Conservation (phyloP, 2,329 filamentous ascomycete species). For the Colletotrichum incanum region DNA sequence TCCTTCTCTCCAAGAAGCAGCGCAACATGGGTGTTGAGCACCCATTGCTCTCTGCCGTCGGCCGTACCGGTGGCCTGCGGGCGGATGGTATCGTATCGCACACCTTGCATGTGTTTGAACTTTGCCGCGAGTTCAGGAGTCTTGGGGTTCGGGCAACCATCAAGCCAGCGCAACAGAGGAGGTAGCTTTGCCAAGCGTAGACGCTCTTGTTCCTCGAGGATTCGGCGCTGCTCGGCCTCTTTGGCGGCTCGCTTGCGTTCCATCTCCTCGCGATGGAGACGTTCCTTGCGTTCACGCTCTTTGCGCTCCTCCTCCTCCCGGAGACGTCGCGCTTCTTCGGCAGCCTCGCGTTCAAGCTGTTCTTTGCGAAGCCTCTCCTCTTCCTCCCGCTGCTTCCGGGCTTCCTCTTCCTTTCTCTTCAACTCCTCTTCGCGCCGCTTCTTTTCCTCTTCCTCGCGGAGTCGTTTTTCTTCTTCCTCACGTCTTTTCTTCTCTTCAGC, state of each 20-base stretch:
- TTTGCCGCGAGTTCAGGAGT: conserved; percentile 65
- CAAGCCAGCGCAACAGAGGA: conserved; percentile 74
- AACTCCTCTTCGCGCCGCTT: conserved; percentile 54
- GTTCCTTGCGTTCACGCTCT: conserved; percentile 65
- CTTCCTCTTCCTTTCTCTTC: conserved; percentile 56
- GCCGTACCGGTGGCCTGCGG: conserved; percentile 66
- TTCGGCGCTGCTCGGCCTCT: conserved; percentile 66
- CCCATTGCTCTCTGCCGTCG: conserved; percentile 76
- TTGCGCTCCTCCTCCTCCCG: conserved; percentile 68
- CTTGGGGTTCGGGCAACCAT: conserved; percentile 67
- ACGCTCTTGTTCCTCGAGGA: conserved; percentile 70
- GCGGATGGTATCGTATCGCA: conserved; percentile 76
- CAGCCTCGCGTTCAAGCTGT: conserved; percentile 63
- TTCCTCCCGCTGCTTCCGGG: conserved; percentile 59
- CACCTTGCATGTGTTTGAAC: conserved; percentile 72
- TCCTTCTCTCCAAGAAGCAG: conserved; percentile 77
- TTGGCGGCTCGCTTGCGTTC: conserved; percentile 65
- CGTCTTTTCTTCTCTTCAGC: conserved; percentile 50
- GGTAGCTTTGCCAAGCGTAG: conserved; percentile 70
- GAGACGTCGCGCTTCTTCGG: conserved; percentile 64
- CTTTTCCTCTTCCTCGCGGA: conserved; percentile 57
- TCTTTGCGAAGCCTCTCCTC: conserved; percentile 63
- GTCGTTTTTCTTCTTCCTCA: conserved; percentile 50
- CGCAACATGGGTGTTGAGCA: conserved; percentile 76
- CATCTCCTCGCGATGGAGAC: conserved; percentile 60